Evolutionary conservation across 2,329 filamentous ascomycete genomes (phyloP), one percentile per base, ranked within the genome.

Genomic region (Botrytis pseudocinerea): DNA sequence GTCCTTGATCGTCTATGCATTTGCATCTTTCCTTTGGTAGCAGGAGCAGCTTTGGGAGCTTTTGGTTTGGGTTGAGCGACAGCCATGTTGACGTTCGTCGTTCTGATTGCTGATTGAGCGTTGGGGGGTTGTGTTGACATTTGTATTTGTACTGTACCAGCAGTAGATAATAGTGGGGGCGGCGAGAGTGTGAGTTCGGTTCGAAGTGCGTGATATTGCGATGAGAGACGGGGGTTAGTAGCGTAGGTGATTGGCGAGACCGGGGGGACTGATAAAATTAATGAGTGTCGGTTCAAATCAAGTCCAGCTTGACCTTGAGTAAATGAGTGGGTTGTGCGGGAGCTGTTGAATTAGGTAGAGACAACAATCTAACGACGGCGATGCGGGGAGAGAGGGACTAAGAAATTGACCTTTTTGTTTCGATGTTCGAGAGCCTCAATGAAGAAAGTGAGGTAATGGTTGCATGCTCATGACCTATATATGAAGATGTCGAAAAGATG

Each of bases 1-100:
- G 94, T 97, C 84, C 95, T 91, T 83, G 95, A 98, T 81, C 95
- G 90, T 82, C 94, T 91, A 84, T 98, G 95, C 91, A 96, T 94
- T 86, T 97, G 95, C 80, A 90, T 85, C 84, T 93, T 92, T 81
- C 88, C 85, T 84, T 92, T 93, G 76, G 89, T 82, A 80, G 85
- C 85, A 78, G 84, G 84, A 83, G 85, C 82, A 76, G 85, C 82
- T 82, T 89, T 90, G 70, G 85, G 83, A 80, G 85, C 78, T 84
- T 90, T 90, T 80, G 86, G 81, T 84, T 91, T 91, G 78, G 86
- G 83, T 82, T 88, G 85, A 82, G 88, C 84, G 80, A 87, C 85
- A 79, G 89, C 88, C 89, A 91, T 91, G 71, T 76, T 74, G 77
- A 79, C 77, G 78, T 81, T 80, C 72, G 65, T 69, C 51, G 80